Evolutionary conservation across 805 yeast genomes (phyloP).

Genomic region (Candida nitratophila): DNA sequence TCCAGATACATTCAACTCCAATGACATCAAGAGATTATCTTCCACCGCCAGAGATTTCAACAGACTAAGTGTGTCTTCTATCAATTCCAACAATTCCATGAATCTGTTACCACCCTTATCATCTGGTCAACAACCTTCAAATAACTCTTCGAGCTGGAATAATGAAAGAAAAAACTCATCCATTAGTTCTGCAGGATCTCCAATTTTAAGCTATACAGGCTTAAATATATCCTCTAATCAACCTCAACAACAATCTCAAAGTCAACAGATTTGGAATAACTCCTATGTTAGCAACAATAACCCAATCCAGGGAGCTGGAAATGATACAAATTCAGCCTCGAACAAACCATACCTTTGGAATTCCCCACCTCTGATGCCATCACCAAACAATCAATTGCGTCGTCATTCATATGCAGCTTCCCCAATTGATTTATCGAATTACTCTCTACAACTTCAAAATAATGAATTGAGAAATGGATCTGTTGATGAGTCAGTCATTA

Average conservation of each 20-base stretch:
- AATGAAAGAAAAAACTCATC: slow-evolving; percentile 7
- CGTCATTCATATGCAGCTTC: background rate
- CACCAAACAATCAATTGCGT: background rate
- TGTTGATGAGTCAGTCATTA: background rate
- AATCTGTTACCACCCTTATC: background rate
- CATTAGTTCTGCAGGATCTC: slow-evolving; percentile 19
- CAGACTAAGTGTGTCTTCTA: background rate
- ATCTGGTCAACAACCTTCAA: too few species aligned
- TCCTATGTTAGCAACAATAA: background rate
- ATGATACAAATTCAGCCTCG: too few species aligned
- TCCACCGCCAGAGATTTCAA: background rate
- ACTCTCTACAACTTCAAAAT: background rate
- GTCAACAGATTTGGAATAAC: background rate
- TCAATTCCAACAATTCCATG: background rate
- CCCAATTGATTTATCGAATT: background rate
- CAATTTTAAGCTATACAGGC: slow-evolving; percentile 11
- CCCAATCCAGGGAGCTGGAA: too few species aligned
- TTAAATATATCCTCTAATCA: slow-evolving; percentile 2
- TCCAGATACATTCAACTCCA: background rate
- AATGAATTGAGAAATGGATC: background rate
- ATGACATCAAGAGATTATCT: background rate
- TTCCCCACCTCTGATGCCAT: slow-evolving; percentile 2
- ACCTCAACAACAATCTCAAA: background rate
- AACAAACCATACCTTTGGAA: background rate
- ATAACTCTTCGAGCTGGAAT: too few species aligned